Conservation (phyloP, 2,329 filamentous ascomycete genomes). For the Plenodomus lindquistii region DNA sequence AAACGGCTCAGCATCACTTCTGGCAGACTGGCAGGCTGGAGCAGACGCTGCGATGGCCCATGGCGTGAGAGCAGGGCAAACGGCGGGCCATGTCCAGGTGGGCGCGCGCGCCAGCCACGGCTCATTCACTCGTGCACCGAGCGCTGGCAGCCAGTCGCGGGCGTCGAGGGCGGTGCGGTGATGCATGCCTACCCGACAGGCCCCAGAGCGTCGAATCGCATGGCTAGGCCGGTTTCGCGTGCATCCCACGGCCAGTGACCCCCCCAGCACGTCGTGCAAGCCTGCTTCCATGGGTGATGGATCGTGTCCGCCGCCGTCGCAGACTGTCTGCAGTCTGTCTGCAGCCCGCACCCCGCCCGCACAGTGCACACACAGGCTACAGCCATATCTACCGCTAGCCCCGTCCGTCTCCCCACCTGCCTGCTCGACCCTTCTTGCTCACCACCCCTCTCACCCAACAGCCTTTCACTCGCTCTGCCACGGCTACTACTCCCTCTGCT, state of each 20-base stretch:
- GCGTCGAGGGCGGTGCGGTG: constrained; percentile 16
- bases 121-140: constrained; percentile 1
- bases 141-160: constrained; percentile 31
- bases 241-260: constrained; percentile 27
- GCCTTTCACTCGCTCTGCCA: constrained; percentile 1
- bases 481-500: constrained; percentile 12
- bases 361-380: too few species aligned
- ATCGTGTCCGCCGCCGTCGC: not conserved
- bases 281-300: constrained; percentile 6
- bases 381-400: constrained; percentile 10
- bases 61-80: constrained; percentile 21
- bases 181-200: constrained; percentile 38
- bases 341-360: constrained; percentile 12
- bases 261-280: constrained; percentile 6
- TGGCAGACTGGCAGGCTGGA: constrained; percentile 5
- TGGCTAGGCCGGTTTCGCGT: constrained; percentile 14
- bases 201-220: constrained; percentile 31
- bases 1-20: not conserved
- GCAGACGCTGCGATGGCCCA: constrained; percentile 8
- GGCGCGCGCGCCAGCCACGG: not conserved
- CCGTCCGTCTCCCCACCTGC: constrained; percentile 4
- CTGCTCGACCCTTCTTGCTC: not conserved
- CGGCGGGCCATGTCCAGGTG: constrained; percentile 12
- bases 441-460: not conserved
- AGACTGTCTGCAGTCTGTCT: not conserved